Percentiles rank a stretch among this genome's conserved stretches.
phyloP scores from a whole-genome alignment of 345 rosid species.

The Schrenkiella parvula region DNA sequence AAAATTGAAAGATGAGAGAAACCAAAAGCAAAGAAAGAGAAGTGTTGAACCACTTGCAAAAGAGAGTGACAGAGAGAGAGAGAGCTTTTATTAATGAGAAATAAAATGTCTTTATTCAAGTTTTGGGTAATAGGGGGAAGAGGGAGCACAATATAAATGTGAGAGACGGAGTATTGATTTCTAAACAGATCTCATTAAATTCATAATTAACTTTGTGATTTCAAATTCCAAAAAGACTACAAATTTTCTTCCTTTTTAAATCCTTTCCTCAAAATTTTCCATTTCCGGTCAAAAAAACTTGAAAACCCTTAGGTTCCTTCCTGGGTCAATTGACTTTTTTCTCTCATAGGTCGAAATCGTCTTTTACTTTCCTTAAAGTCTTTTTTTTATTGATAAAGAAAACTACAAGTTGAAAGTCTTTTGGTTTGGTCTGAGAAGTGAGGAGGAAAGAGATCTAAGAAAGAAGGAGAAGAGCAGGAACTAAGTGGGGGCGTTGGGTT shows the following conservation, averaged over 20 bases:
- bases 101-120: conserved; percentile 5
- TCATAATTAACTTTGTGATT: conserved; percentile 18
- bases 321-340: conserved; percentile 13
- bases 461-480: neutral
- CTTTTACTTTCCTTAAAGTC: neutral
- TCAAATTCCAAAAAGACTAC: neutral
- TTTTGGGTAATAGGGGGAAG: neutral
- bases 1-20: conserved; percentile 15
- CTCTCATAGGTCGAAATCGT: conserved; percentile 1
- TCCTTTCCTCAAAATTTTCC: conserved; percentile 6
- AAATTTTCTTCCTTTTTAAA: neutral
- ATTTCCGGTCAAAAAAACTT: conserved; percentile 1
- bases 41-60: conserved; percentile 12
- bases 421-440: neutral
- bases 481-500: conserved; percentile 1
- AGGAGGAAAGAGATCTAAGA: neutral
- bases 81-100: too few species aligned
- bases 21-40: neutral
- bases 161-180: conserved; percentile 7
- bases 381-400: neutral
- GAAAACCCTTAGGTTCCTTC: neutral
- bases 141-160: conserved; percentile 27
- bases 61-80: neutral
- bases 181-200: conserved; percentile 24
- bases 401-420: neutral